These are phyloP conservation scores for Aphanomyces invadans DNA, from an alignment of 352 stramenopile species.

Conservation along the genomic window DNA sequence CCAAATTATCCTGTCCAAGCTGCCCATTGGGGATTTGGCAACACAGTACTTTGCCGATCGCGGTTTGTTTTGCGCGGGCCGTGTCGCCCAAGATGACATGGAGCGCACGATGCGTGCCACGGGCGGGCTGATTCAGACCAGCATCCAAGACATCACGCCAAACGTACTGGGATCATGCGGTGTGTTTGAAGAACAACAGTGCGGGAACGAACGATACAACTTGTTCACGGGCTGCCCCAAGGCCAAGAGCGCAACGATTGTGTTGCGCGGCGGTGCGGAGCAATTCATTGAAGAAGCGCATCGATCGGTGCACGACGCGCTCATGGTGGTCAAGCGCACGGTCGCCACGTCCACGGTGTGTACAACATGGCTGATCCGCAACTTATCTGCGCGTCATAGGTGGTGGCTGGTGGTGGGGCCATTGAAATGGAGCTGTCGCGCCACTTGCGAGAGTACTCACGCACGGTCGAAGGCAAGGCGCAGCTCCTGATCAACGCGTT, in stretches of 20 bases:
- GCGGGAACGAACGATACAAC: conserved; percentile 98
- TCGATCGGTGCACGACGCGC: conserved; percentile 95
- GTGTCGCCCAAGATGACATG: conserved; percentile 96
- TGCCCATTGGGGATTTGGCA: conserved; percentile 93
- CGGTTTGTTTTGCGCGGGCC: conserved; percentile 96
- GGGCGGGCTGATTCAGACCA: conserved; percentile 90
- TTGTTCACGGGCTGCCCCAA: conserved; percentile 96
- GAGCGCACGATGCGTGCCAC: conserved; percentile 94
- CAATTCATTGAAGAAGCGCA: conserved; percentile 99
- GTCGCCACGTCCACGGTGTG: conserved; percentile 80
- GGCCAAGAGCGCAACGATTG: conserved; percentile 94
- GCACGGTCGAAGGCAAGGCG: conserved; percentile 96
- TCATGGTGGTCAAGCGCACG: conserved; percentile 98
- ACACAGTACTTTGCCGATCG: conserved; percentile 99
- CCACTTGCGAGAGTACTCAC: conserved; percentile 84
- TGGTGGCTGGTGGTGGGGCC: conserved; percentile 88
- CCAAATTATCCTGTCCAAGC: conserved; percentile 97
- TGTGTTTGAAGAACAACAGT: conserved; percentile 95
- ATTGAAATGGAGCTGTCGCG: conserved; percentile 92
- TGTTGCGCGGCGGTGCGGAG: conserved; percentile 95
- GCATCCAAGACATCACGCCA: conserved; percentile 86
- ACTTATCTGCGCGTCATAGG: conserved; percentile 9
- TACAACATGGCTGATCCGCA: conserved; percentile 30
- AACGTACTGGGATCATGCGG: conserved; percentile 92
- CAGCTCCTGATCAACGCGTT: conserved; percentile 95